A percentile compares a stretch with the other conserved stretches of the same genome.
Conservation (phyloP, 2,329 filamentous ascomycete species). For the Fusarium marasasianum region DNA sequence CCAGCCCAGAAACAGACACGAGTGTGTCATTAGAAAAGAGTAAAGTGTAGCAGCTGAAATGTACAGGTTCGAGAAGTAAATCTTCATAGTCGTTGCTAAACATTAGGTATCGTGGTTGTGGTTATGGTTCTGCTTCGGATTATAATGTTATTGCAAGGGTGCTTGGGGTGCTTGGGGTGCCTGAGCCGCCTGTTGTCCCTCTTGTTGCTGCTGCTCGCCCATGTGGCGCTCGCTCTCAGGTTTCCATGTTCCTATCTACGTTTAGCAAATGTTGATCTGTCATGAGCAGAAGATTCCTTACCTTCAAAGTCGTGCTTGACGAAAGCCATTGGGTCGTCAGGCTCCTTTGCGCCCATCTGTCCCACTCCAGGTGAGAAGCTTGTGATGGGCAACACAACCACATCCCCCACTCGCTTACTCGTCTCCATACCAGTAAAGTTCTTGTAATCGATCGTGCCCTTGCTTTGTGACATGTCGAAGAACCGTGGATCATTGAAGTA, state of each 20-base stretch:
- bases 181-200: slow-evolving; percentile 32
- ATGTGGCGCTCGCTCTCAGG: slow-evolving; percentile 77
- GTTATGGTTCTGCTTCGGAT: slow-evolving; percentile 9
- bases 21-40: slow-evolving; percentile 41
- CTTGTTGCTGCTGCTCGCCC: slow-evolving; percentile 55
- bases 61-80: slow-evolving; percentile 43
- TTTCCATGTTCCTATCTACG: slow-evolving; percentile 74
- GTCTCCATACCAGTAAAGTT: slow-evolving; percentile 89
- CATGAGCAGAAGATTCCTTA: slow-evolving; percentile 51
- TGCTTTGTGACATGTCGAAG: slow-evolving; percentile 80
- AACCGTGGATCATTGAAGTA: slow-evolving; percentile 93
- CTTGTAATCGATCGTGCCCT: slow-evolving; percentile 80
- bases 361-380: slow-evolving; percentile 95
- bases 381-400: slow-evolving; percentile 93
- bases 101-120: slow-evolving; percentile 38
- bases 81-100: slow-evolving; percentile 38
- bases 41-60: slow-evolving; percentile 41
- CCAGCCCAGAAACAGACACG: slow-evolving; percentile 35
- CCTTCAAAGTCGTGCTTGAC: slow-evolving; percentile 98
- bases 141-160: slow-evolving; percentile 32
- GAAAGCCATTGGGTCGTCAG: slow-evolving; percentile 94
- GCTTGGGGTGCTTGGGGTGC: slow-evolving; percentile 34
- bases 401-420: slow-evolving; percentile 90
- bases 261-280: background rate
- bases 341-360: slow-evolving; percentile 90